Conservation (phyloP, 345 rosid species). For the Mallotus nudiflorus region DNA sequence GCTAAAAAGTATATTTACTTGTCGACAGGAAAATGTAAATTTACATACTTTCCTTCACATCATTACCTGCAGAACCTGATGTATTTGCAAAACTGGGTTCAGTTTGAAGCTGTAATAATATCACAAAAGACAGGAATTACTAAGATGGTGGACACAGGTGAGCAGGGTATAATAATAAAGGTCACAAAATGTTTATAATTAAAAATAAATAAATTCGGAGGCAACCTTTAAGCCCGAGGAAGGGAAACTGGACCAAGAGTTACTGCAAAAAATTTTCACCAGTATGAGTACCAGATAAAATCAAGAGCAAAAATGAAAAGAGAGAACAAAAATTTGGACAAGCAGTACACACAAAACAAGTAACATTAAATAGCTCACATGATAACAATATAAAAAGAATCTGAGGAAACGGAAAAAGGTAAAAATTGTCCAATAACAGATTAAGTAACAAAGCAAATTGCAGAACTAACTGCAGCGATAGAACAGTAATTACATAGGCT, state of each 20-base stretch:
- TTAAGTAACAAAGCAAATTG: neutral
- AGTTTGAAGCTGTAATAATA: constrained; percentile 26
- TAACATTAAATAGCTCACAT: neutral
- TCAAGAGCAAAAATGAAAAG: neutral
- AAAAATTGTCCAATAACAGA: neutral
- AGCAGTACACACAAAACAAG: neutral
- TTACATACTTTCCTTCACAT: constrained; percentile 31
- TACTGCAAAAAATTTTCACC: constrained; percentile 36
- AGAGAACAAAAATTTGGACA: neutral
- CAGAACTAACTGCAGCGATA: neutral
- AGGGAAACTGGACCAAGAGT: constrained; percentile 50
- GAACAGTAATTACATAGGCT: neutral
- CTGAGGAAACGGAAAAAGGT: neutral
- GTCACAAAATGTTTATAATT: neutral
- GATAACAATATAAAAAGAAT: neutral
- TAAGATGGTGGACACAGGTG: neutral
- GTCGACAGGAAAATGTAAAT: neutral
- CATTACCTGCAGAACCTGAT: constrained; percentile 19
- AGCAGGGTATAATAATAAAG: too few species aligned
- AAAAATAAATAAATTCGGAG: constrained; percentile 6
- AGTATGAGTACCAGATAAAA: constrained; percentile 7
- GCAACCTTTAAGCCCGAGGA: constrained; percentile 39
- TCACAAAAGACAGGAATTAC: neutral
- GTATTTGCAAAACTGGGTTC: constrained; percentile 29
- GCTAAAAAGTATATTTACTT: neutral